A percentile compares a stretch with the other conserved stretches of the same genome.
Conservation (phyloP, 805 yeast genomes). For the Candida maltosa region DNA sequence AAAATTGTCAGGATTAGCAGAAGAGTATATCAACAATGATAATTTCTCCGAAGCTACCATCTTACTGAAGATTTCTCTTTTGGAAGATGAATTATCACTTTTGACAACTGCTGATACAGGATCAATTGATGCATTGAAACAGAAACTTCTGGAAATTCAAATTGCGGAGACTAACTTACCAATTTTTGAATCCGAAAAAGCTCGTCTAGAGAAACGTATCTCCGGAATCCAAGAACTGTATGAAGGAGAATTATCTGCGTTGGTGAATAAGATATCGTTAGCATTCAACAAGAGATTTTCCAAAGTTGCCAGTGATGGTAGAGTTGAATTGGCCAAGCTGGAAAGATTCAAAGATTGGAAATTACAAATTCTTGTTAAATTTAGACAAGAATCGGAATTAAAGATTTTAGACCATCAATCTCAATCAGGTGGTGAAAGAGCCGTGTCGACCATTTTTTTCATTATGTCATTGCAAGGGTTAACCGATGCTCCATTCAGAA, state of each 20-base stretch:
- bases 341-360: conserved; percentile 73
- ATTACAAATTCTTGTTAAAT: conserved; percentile 78
- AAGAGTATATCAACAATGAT: conserved; percentile 27
- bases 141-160: conserved; percentile 30
- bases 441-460: conserved; percentile 89
- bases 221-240: conserved; percentile 42
- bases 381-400: conserved; percentile 72
- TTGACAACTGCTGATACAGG: conserved; percentile 35
- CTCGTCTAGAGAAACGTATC: conserved; percentile 33
- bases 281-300: conserved; percentile 67
- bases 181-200: conserved; percentile 17
- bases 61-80: conserved; percentile 35
- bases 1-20: conserved; percentile 37
- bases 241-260: conserved; percentile 57
- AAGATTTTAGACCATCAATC: conserved; percentile 77
- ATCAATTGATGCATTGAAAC: conserved; percentile 37
- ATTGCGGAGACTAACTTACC: conserved; percentile 40
- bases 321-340: conserved; percentile 55
- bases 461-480: conserved; percentile 87
- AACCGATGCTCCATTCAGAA: conserved; percentile 86
- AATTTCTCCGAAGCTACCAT: conserved; percentile 38
- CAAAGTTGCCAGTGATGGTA: conserved; percentile 85
- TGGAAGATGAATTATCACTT: conserved; percentile 45
- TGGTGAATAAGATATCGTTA: conserved; percentile 54
- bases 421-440: conserved; percentile 97